Evolutionary conservation across 2,329 filamentous ascomycete genomes (phyloP).

Genomic region (Stagonosporopsis rhizophila): DNA sequence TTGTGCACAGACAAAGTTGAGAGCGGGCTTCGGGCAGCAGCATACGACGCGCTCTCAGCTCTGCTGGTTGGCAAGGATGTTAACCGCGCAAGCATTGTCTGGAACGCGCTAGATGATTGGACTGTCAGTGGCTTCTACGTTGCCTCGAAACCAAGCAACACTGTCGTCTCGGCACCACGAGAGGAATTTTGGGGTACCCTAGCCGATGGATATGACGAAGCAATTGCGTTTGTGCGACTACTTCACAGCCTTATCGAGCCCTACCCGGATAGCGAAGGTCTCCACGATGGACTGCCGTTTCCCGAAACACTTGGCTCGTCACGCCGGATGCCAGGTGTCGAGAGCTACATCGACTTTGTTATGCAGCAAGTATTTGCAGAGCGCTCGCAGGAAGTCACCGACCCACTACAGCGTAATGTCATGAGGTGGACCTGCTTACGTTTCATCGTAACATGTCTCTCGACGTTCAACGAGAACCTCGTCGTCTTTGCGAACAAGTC

Average conservation of each 20-base stretch:
- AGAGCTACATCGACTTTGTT: constrained; percentile 91
- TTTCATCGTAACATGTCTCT: constrained; percentile 79
- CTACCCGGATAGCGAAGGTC: constrained; percentile 63
- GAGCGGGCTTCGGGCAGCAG: constrained; percentile 78
- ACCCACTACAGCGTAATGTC: constrained; percentile 71
- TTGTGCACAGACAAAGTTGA: constrained; percentile 80
- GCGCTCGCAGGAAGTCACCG: constrained; percentile 69
- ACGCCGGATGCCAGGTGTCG: constrained; percentile 83
- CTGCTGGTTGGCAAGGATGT: constrained; percentile 77
- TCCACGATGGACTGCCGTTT: constrained; percentile 82
- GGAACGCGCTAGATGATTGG: constrained; percentile 82
- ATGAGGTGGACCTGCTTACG: constrained; percentile 82
- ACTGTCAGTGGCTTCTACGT: constrained; percentile 55
- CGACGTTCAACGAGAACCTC: constrained; percentile 92
- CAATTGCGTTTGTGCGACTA: constrained; percentile 81
- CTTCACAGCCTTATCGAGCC: constrained; percentile 76
- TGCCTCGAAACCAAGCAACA: constrained; percentile 40
- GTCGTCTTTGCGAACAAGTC: constrained; percentile 84
- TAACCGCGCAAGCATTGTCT: constrained; percentile 74
- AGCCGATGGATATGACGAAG: constrained; percentile 81
- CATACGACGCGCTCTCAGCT: constrained; percentile 78
- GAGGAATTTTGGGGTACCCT: constrained; percentile 72
- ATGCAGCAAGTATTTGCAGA: constrained; percentile 78
- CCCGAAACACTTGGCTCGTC: constrained; percentile 82
- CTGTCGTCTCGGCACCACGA: constrained; percentile 30